Percentiles rank a stretch among this genome's conserved stretches.
These are phyloP conservation scores for Podila clonocystis DNA, from an alignment of 192 early-diverging fungal genomes.

Conservation along the genomic window DNA sequence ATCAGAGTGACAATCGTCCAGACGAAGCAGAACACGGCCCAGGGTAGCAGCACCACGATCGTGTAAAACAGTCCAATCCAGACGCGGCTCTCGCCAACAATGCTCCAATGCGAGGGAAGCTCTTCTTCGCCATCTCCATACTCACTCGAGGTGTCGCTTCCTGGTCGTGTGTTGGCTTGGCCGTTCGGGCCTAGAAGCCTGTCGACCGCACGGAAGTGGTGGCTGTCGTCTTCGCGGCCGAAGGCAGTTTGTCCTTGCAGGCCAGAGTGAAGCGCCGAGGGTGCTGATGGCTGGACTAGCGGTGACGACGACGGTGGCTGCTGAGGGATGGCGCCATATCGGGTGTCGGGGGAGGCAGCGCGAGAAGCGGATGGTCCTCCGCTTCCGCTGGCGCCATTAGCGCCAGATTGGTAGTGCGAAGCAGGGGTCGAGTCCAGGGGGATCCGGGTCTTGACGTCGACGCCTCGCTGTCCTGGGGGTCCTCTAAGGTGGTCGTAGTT, in stretches of 20 bases:
- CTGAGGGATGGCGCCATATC: slow-evolving; percentile 7
- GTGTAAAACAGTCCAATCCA: slow-evolving; percentile 17
- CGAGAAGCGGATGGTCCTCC: slow-evolving; percentile 4
- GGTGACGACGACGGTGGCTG: background rate
- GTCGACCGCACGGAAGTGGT: slow-evolving; percentile 13
- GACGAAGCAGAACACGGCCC: slow-evolving; percentile 35
- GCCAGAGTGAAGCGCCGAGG: slow-evolving; percentile 18
- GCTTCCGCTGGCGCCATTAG: slow-evolving; percentile 1
- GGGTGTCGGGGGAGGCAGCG: background rate
- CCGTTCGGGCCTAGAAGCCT: slow-evolving; percentile 15
- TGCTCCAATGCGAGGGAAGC: slow-evolving; percentile 8
- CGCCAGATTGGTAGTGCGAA: slow-evolving; percentile 8
- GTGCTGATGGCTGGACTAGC: background rate
- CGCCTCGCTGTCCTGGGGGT: slow-evolving; percentile 38
- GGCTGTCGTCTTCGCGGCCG: slow-evolving; percentile 10
- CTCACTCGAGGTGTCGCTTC: background rate
- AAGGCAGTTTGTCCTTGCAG: slow-evolving; percentile 21
- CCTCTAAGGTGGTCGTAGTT: slow-evolving; percentile 47
- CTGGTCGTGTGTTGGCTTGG: background rate
- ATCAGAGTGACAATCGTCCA: slow-evolving; percentile 15
- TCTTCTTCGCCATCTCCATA: slow-evolving; percentile 9
- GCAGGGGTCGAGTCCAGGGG: slow-evolving; percentile 20
- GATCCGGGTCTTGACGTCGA: slow-evolving; percentile 46
- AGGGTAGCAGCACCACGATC: slow-evolving; percentile 27
- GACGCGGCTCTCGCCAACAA: slow-evolving; percentile 28